Conservation (phyloP, 257 asterid genomes). For the Eustoma russellianum region DNA sequence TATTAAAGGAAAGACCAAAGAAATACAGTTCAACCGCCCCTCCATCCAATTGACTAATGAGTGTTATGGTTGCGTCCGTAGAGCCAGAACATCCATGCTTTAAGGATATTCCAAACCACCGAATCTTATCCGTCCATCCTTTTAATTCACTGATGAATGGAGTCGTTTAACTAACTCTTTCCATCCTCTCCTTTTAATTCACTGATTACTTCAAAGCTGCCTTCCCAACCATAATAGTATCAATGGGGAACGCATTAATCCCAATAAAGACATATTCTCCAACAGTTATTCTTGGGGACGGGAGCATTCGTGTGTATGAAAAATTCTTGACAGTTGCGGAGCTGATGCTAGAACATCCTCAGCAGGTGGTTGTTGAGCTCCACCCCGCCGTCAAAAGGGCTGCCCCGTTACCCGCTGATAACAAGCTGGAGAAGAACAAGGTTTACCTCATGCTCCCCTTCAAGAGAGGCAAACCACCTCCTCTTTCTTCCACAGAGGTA, state of each 20-base stretch:
- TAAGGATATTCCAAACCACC: too few species aligned
- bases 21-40: too few species aligned
- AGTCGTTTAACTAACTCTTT: slow-evolving; percentile 68
- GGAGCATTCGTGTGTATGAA: slow-evolving; percentile 36
- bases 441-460: slow-evolving; percentile 56
- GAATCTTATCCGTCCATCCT: too few species aligned
- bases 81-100: too few species aligned
- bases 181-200: too few species aligned
- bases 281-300: slow-evolving; percentile 51
- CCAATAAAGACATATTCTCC: slow-evolving; percentile 11
- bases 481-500: slow-evolving; percentile 46
- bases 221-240: slow-evolving; percentile 8
- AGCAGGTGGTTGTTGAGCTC: slow-evolving; percentile 60
- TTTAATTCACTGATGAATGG: too few species aligned
- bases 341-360: slow-evolving; percentile 78
- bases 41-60: too few species aligned
- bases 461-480: slow-evolving; percentile 41
- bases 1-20: too few species aligned
- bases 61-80: too few species aligned
- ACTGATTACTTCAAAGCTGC: too few species aligned
- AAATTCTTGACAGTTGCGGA: slow-evolving; percentile 62
- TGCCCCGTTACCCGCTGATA: slow-evolving; percentile 66
- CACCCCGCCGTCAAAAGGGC: slow-evolving; percentile 27
- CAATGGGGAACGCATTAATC: slow-evolving; percentile 65
- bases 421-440: slow-evolving; percentile 46